Evolutionary conservation across 768 basidiomycete genomes (phyloP), one percentile per base, ranked within the genome.

Genomic region (Russula brevipes): DNA sequence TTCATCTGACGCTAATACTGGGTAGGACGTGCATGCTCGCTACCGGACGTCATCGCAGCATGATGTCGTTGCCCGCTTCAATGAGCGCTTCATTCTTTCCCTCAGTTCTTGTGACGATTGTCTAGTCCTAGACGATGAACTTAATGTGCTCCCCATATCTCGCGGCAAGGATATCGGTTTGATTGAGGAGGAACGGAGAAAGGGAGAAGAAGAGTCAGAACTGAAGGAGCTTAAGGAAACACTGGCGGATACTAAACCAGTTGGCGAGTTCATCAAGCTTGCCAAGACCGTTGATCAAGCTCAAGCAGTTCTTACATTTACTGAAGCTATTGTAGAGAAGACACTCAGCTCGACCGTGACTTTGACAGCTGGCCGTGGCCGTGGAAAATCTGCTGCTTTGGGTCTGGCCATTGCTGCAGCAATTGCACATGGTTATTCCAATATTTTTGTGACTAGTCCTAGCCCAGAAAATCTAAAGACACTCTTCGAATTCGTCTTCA

Each of bases 401-500:
- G 97, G 97, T 42, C 77, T 99, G 53, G 91, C 94, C 1, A 91
- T 98, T 63, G 90, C 96, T 1, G 89, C 93, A 12, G 95, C 97
- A 1, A 79, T 98, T 24, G 89, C 87, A 1, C 90, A 97, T 70
- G 94, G 94, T 31, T 98, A 98, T 72, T 89, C 91, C 56, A 99
- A 99, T 74, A 92, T 98, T 61, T 99, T 98, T 72, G 93, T 99
- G 57, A 99, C 97, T 10, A 94, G 91, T 73, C 97, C 97, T 0
- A 93, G 88, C 70, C 97, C 97, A 2, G 96, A 98, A 76, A 99
- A 99, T 74, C 77, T 99, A 77, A 95, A 90, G 77, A 98, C 96
- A 0, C 73, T 98, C n/a, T 99, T 98, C 70, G 94, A 98, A 62
- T 98, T 99, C 73, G 82, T 98, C 33, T 97, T 97, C 81, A 96